Evolutionary conservation across 176 grass and related monocot species (phyloP).

Genomic region (Pontederia crassipes): DNA sequence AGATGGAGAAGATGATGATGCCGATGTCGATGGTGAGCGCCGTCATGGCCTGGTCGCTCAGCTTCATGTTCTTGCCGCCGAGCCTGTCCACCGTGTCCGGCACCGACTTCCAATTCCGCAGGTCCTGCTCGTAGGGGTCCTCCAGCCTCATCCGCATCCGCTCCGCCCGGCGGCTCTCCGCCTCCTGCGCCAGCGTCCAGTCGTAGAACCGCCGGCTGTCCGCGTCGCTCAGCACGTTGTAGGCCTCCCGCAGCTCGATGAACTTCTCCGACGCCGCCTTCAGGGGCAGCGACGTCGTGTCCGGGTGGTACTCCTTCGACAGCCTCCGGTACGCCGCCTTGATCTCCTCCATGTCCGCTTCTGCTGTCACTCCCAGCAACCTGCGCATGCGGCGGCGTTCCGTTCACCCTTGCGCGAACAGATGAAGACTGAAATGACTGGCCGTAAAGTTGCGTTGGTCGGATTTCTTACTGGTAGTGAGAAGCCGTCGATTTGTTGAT

Average conservation of each 20-base stretch:
- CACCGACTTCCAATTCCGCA: conserved; percentile 39
- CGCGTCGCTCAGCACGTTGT: conserved; percentile 70
- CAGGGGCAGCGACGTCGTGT: conserved; percentile 76
- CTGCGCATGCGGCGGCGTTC: conserved; percentile 7
- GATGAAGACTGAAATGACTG: not conserved
- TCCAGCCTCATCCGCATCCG: conserved; percentile 64
- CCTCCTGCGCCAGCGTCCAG: conserved; percentile 93
- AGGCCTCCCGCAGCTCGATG: conserved; percentile 73
- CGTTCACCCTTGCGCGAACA: not conserved
- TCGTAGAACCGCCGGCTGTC: conserved; percentile 77
- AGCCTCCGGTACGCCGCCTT: conserved; percentile 79
- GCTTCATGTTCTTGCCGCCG: conserved; percentile 72
- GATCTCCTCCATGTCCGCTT: conserved; percentile 86
- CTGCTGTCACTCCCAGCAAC: conserved; percentile 42
- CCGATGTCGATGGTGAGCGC: conserved; percentile 61
- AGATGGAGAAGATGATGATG: conserved; percentile 56
- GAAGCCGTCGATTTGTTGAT: conserved; percentile 52
- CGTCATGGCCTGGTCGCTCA: conserved; percentile 83
- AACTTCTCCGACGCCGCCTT: conserved; percentile 73
- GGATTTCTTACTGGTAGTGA: conserved; percentile 64
- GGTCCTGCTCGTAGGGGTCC: conserved; percentile 72
- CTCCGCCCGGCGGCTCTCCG: conserved; percentile 60
- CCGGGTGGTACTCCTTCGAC: conserved; percentile 96
- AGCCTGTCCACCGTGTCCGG: conserved; percentile 84
- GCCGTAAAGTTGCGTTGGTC: too few relatives aligned